phyloP scores from a whole-genome alignment of 352 stramenopile genomes.

The Phytophthora quininea region DNA sequence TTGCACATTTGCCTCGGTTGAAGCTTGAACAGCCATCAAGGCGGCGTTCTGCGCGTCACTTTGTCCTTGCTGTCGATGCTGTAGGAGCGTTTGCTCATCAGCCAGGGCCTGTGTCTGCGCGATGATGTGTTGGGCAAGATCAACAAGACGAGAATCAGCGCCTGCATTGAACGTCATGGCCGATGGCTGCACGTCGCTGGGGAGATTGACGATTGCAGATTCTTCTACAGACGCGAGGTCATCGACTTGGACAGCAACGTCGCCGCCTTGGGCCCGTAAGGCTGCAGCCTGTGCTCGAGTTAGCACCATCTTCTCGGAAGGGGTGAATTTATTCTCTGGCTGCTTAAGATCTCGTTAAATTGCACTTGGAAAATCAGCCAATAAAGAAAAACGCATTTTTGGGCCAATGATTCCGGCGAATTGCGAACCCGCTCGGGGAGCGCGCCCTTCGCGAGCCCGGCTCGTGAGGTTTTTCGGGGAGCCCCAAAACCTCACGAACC shows the following conservation, averaged over 20 bases:
- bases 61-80: neutral
- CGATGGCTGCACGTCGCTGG: neutral
- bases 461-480: neutral
- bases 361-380: neutral
- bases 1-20: neutral
- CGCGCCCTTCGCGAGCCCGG: neutral
- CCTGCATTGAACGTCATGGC: neutral
- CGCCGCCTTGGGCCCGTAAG: neutral
- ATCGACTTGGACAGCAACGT: neutral
- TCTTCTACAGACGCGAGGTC: neutral
- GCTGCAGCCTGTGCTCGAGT: neutral
- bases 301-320: neutral
- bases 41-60: neutral
- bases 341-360: neutral
- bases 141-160: neutral
- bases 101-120: neutral
- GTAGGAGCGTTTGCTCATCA: neutral
- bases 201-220: neutral
- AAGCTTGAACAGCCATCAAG: constrained; percentile 1
- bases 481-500: neutral
- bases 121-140: neutral
- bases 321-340: neutral
- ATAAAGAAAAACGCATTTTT: neutral
- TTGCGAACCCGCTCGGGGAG: neutral
- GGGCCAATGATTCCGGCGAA: neutral